Conservation (phyloP, 805 yeast species). For the Yarrowia yakushimensis region DNA sequence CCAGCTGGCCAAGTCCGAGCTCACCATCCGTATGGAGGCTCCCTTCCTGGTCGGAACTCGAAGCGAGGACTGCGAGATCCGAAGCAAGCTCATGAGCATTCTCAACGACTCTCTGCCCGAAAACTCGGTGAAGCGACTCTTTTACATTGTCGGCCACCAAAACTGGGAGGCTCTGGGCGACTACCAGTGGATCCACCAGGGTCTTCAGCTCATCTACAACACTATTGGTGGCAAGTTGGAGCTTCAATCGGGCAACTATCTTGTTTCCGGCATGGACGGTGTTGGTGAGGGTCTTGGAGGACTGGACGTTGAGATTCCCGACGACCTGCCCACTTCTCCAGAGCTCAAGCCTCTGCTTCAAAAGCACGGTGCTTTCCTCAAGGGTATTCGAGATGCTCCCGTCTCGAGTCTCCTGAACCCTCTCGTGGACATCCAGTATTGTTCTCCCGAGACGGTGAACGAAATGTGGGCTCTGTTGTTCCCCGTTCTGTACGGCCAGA, state of each 20-base stretch:
- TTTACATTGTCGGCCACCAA: slow-evolving; percentile 88
- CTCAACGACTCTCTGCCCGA: slow-evolving; percentile 73
- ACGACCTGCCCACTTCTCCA: slow-evolving; percentile 32
- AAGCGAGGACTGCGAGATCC: slow-evolving; percentile 65
- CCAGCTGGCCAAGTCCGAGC: slow-evolving; percentile 72
- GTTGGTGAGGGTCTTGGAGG: slow-evolving; percentile 33
- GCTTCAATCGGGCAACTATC: slow-evolving; percentile 45
- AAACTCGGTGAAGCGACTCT: slow-evolving; percentile 72
- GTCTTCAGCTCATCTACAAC: slow-evolving; percentile 78
- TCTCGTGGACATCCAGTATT: slow-evolving; percentile 74
- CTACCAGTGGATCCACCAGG: slow-evolving; percentile 92
- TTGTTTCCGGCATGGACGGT: slow-evolving; percentile 36
- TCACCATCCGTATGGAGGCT: slow-evolving; percentile 93
- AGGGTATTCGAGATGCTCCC: slow-evolving; percentile 38
- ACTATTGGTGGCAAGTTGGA: slow-evolving; percentile 55
- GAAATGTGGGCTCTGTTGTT: slow-evolving; percentile 79
- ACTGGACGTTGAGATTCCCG: slow-evolving; percentile 28
- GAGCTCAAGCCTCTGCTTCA: slow-evolving; percentile 37
- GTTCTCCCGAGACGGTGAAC: slow-evolving; percentile 74
- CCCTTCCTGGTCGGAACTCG: slow-evolving; percentile 94
- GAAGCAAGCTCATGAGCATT: slow-evolving; percentile 75
- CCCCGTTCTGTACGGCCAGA: slow-evolving; percentile 71
- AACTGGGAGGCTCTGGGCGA: slow-evolving; percentile 96
- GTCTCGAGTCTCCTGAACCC: slow-evolving; percentile 52
- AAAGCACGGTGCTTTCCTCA: slow-evolving; percentile 37